phyloP scores from a whole-genome alignment of 306 rosid species.

The Casuarina equisetifolia region DNA sequence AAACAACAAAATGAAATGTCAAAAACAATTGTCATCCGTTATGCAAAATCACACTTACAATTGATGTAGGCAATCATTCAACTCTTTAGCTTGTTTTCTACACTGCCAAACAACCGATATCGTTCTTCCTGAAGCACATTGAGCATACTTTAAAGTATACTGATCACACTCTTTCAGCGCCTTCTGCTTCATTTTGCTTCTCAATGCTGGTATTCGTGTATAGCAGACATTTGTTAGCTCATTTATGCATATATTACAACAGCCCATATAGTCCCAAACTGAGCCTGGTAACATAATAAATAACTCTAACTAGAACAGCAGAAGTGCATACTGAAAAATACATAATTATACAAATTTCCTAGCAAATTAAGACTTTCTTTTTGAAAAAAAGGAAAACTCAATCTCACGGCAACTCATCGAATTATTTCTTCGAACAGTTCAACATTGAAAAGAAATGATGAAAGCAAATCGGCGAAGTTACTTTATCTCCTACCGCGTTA shows the following conservation, averaged over 20 bases:
- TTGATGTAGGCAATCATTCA: constrained; percentile 83
- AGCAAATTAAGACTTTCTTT: neutral
- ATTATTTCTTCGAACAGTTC: neutral
- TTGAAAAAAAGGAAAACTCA: neutral
- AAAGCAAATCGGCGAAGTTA: neutral
- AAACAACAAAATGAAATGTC: neutral
- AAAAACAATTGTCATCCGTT: neutral
- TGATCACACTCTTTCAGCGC: constrained; percentile 79
- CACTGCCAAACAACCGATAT: constrained; percentile 82
- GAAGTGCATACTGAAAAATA: neutral
- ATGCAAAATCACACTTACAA: constrained; percentile 47
- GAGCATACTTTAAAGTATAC: constrained; percentile 72
- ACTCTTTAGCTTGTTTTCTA: constrained; percentile 71
- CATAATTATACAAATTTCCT: neutral
- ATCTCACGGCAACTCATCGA: neutral
- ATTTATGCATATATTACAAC: neutral
- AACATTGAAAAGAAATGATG: neutral
- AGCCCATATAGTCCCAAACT: neutral
- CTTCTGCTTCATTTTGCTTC: constrained; percentile 95
- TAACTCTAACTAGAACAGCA: neutral
- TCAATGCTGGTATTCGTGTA: constrained; percentile 50
- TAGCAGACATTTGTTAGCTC: neutral
- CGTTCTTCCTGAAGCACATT: constrained; percentile 81
- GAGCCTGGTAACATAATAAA: neutral
- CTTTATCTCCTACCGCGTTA: neutral